Base-by-base conservation (phyloP, 192 early-diverging fungal species). In the Obelidium mucronatum region DNA sequence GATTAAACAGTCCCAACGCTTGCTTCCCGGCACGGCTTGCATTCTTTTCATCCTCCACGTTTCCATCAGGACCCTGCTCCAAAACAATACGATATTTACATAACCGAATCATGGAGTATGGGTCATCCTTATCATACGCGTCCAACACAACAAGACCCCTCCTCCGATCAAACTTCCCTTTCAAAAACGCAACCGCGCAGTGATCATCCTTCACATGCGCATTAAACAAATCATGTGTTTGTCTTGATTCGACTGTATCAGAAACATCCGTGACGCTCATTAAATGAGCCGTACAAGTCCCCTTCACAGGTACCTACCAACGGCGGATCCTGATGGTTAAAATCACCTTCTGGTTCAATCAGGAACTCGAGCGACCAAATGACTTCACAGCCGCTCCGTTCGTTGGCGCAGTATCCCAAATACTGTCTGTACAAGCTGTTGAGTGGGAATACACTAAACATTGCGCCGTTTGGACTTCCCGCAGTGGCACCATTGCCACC, bases 11-110 rank as follows among this genome's bases (percentile, higher is more conserved):
- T 2, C 75, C 75, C 5, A 64, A 4, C 6, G 75, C 75, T 5
- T 31, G 31, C 34, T 76, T 66, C 31, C 73, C 73, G 2, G 31
- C 31, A 36, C 26, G 11, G 17, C 37, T n/a, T n/a, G n/a, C n/a
- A n/a, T n/a, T n/a, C 60, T 17, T 48, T 17, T 66, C 44, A 24
- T 60, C 28, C 17, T 11, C 13, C 30, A 15, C 63, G 48, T 22
- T 22, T 30, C 36, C 52, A n/a, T n/a, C n/a, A n/a, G n/a, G n/a
- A n/a, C 42, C 40, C 39, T 40, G 5, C 13, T 67, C 75, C 13
- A 76, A 37, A 35, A 76, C 31, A 31, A 76, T 69, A 2, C 75
- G 40, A 56, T 76, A 76, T 53, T 67, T 66, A 53, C 75, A 76
- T 4, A 76, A 26, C 4, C 75, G 75, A 34, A 76, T 67, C 6